Conservation (phyloP, 2,329 filamentous ascomycete species). For the Verruconis gallopava region DNA sequence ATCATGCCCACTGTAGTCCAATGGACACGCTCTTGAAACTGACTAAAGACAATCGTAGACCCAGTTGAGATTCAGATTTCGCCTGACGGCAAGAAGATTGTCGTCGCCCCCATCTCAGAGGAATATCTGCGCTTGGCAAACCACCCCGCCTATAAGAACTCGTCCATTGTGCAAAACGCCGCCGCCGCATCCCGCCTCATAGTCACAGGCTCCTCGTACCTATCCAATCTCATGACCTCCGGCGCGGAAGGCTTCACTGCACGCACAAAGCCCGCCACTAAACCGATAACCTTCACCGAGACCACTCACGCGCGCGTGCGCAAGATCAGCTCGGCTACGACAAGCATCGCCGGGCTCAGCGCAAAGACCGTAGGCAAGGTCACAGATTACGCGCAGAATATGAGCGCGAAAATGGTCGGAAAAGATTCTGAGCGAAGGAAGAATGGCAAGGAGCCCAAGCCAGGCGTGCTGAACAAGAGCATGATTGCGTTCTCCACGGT, state of each 20-base stretch:
- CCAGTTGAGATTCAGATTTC: conserved; percentile 71
- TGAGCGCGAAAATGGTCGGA: conserved; percentile 65
- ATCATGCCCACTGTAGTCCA: not conserved
- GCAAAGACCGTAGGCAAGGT: conserved; percentile 80
- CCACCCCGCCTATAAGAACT: conserved; percentile 87
- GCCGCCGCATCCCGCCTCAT: conserved; percentile 81
- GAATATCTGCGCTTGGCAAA: conserved; percentile 65
- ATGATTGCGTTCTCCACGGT: conserved; percentile 94
- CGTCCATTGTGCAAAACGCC: conserved; percentile 73
- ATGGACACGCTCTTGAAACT: conserved; percentile 14
- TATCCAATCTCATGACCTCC: conserved; percentile 63
- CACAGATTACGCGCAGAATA: conserved; percentile 72
- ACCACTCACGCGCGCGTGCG: conserved; percentile 74
- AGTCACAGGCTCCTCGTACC: conserved; percentile 69
- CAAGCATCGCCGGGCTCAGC: conserved; percentile 64
- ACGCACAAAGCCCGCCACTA: conserved; percentile 61
- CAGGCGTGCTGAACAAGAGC: conserved; percentile 85
- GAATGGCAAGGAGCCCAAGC: conserved; percentile 58
- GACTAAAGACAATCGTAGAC: conserved; percentile 36
- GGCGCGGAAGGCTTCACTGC: conserved; percentile 71
- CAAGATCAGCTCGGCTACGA: conserved; percentile 78
- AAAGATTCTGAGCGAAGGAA: conserved; percentile 38
- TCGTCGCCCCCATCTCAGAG: conserved; percentile 52
- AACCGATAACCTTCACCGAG: conserved; percentile 79
- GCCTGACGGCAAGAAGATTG: conserved; percentile 52